Evolutionary conservation across 2,329 filamentous ascomycete species (phyloP).

Genomic region (Ophiostoma tasmaniense): DNA sequence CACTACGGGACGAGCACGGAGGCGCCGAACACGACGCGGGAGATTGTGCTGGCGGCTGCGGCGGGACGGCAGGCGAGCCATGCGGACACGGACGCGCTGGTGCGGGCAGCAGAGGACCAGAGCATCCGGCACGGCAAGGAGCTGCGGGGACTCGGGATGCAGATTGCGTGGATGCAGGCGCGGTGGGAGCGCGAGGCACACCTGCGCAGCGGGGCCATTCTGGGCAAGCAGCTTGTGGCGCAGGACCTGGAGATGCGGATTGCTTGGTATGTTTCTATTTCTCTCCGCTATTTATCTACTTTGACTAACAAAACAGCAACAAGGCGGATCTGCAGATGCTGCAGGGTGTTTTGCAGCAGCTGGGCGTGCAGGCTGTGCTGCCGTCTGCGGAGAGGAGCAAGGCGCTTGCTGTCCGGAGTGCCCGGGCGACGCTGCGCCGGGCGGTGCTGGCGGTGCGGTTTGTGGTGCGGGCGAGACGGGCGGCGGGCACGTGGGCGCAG

Average conservation of each 20-base stretch:
- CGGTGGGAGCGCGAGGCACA: conserved; percentile 70
- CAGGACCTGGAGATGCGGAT: conserved; percentile 75
- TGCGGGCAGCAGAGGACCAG: conserved; percentile 50
- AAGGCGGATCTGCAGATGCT: conserved; percentile 82
- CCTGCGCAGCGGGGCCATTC: conserved; percentile 72
- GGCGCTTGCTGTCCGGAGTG: conserved; percentile 23
- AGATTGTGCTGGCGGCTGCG: conserved; percentile 23
- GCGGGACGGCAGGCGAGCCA: conserved; percentile 25
- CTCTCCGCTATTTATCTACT: background rate
- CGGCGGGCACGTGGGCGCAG: conserved; percentile 41
- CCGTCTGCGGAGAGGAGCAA: conserved; percentile 29
- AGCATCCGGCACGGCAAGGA: conserved; percentile 66
- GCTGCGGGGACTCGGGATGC: conserved; percentile 72
- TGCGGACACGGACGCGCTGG: conserved; percentile 49
- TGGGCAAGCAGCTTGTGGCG: conserved; percentile 76
- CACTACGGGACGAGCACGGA: conserved; percentile 20
- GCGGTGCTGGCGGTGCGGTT: conserved; percentile 38
- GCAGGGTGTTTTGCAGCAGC: conserved; percentile 64
- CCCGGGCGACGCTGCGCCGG: conserved; percentile 24
- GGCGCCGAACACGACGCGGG: conserved; percentile 13
- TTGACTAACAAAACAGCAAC: conserved; percentile 56
- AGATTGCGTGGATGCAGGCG: conserved; percentile 85
- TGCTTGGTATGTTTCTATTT: conserved; percentile 67
- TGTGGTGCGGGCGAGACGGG: conserved; percentile 42
- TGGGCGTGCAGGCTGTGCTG: conserved; percentile 28